A percentile compares a stretch with the other conserved stretches of the same genome.
Evolutionary conservation across 768 basidiomycete genomes (phyloP).

Genomic region (Leucocoprinus birnbaumii): DNA sequence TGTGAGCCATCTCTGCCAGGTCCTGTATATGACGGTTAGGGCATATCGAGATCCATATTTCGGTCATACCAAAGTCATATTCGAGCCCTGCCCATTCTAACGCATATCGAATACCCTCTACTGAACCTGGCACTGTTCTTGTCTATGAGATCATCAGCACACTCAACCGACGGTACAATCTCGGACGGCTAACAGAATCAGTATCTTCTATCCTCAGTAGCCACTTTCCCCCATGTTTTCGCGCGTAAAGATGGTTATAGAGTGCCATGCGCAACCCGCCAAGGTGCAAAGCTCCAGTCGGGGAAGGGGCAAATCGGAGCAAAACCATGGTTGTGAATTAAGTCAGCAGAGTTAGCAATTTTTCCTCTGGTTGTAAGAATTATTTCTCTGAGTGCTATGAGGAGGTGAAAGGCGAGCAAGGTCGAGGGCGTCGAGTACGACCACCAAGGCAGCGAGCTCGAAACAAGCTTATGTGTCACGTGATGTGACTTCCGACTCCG

Average conservation of each 20-base stretch:
- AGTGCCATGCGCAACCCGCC: conserved; percentile 94
- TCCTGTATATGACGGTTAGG: conserved; percentile 40
- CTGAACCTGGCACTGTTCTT: conserved; percentile 77
- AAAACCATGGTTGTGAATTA: conserved; percentile 38
- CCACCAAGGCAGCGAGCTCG: background rate
- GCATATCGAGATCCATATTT: background rate
- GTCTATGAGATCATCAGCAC: conserved; percentile 42
- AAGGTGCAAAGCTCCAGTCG: conserved; percentile 91
- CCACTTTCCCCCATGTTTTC: conserved; percentile 84
- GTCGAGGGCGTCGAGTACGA: too few species aligned
- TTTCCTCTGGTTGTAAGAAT: too few species aligned
- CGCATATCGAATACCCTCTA: conserved; percentile 73
- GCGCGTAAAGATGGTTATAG: conserved; percentile 86
- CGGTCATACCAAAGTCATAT: conserved; percentile 79
- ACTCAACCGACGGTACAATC: background rate
- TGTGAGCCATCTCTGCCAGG: conserved; percentile 74
- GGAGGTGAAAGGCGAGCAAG: too few species aligned
- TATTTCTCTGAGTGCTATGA: too few species aligned
- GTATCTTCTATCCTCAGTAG: conserved; percentile 94
- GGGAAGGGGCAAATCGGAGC: conserved; percentile 94
- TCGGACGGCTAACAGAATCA: conserved; percentile 63
- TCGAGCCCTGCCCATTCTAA: conserved; percentile 90
- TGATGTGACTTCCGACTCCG: too few species aligned
- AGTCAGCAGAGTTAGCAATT: background rate
- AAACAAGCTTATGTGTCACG: too few species aligned